Percentiles rank a stretch among this genome's conserved stretches.
These are phyloP conservation scores for Claviceps quebecensis DNA, from an alignment of 2,329 filamentous ascomycete species.

Conservation along the genomic window DNA sequence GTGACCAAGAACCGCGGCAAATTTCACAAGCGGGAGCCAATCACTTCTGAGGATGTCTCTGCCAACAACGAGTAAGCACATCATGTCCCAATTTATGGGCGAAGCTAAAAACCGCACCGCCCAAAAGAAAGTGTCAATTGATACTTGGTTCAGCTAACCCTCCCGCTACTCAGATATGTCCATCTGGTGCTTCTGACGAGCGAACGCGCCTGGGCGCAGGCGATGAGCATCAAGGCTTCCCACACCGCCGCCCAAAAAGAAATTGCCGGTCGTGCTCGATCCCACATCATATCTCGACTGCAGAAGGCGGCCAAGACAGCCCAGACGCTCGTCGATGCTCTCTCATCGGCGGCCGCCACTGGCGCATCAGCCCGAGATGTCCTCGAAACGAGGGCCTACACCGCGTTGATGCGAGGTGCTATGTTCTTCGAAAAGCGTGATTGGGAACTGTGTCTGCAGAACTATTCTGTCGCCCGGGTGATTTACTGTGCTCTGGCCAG, in stretches of 20 bases:
- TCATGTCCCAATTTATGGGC: background rate
- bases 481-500: slow-evolving; percentile 67
- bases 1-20: slow-evolving; percentile 78
- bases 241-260: slow-evolving; percentile 69
- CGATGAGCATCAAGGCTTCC: slow-evolving; percentile 81
- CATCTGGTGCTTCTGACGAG: slow-evolving; percentile 71
- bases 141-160: background rate
- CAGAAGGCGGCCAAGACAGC: slow-evolving; percentile 65
- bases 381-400: slow-evolving; percentile 77
- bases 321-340: slow-evolving; percentile 48
- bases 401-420: slow-evolving; percentile 60
- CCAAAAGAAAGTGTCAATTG: too few species aligned
- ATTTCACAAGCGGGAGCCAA: slow-evolving; percentile 54
- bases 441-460: slow-evolving; percentile 66
- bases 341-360: slow-evolving; percentile 50
- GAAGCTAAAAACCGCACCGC: too few species aligned
- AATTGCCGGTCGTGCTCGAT: slow-evolving; percentile 64
- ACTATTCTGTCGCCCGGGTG: slow-evolving; percentile 63
- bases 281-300: slow-evolving; percentile 78
- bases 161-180: slow-evolving; percentile 42
- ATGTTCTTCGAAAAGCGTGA: slow-evolving; percentile 75
- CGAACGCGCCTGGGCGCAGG: slow-evolving; percentile 88
- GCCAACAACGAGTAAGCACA: slow-evolving; percentile 4
- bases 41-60: slow-evolving; percentile 63
- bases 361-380: slow-evolving; percentile 57